Percentiles rank a stretch among this genome's conserved stretches.
phyloP scores from a whole-genome alignment of 1,284 basidiomycete species.

The Fomitopsis schrenkii region DNA sequence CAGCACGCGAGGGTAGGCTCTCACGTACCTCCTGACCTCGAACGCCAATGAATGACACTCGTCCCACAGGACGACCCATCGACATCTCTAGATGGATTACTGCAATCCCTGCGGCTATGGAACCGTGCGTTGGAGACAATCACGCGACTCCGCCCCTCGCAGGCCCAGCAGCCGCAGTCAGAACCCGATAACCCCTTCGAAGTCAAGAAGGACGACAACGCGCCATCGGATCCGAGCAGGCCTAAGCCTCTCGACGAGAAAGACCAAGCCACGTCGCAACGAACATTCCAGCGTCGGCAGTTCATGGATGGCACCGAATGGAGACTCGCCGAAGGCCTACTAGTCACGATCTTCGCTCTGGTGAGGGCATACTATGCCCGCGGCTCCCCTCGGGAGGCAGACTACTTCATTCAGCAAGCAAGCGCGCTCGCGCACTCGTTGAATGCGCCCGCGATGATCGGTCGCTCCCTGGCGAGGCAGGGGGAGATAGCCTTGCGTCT shows the following conservation, averaged over 20 bases:
- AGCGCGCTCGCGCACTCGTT: constrained; percentile 63
- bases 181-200: constrained; percentile 59
- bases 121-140: constrained; percentile 75
- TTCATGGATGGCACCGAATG: constrained; percentile 65
- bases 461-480: constrained; percentile 59
- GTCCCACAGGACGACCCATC: constrained; percentile 59
- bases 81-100: constrained; percentile 53
- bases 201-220: constrained; percentile 27
- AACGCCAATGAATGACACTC: background rate
- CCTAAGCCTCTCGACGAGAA: constrained; percentile 1
- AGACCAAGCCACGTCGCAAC: constrained; percentile 10
- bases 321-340: constrained; percentile 67
- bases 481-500: constrained; percentile 69
- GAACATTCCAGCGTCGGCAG: constrained; percentile 22
- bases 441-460: constrained; percentile 59
- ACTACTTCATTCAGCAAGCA: constrained; percentile 78
- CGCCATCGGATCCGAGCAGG: constrained; percentile 8
- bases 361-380: constrained; percentile 59
- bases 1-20: constrained; percentile 58
- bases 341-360: constrained; percentile 62
- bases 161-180: constrained; percentile 25
- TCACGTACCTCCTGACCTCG: background rate
- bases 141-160: constrained; percentile 49
- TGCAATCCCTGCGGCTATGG: constrained; percentile 77
- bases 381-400: constrained; percentile 78